Evolutionary conservation across 2,329 filamentous ascomycete genomes (phyloP).

Genomic region (Clonostachys byssicola): DNA sequence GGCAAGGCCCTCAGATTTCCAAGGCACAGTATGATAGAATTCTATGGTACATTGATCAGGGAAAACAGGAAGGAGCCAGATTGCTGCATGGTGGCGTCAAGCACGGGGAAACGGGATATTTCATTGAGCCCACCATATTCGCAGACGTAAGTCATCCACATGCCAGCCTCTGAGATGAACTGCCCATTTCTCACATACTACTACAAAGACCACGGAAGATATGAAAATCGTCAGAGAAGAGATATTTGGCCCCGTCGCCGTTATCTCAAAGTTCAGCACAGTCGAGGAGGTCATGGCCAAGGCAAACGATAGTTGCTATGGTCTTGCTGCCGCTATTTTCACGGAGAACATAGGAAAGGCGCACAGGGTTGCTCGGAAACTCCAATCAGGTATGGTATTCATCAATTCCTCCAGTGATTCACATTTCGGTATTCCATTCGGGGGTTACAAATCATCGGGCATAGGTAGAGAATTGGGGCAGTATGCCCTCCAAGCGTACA

Average conservation of each 20-base stretch:
- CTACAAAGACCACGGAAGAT: no score
- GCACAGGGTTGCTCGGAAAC: conserved; percentile 2
- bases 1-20: conserved; percentile 35
- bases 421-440: conserved; percentile 4
- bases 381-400: conserved; percentile 5
- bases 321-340: conserved; percentile 11
- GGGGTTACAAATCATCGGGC: conserved; percentile 5
- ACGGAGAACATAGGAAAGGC: conserved; percentile 4
- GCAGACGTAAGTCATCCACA: conserved; percentile 11
- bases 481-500: conserved; percentile 4
- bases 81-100: no score
- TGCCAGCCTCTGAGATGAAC: no score
- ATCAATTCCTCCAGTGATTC: conserved; percentile 5
- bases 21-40: conserved; percentile 61
- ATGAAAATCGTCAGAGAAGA: conserved; percentile 37
- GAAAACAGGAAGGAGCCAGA: conserved; percentile 42
- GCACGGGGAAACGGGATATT: conserved; percentile 11
- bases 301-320: conserved; percentile 46
- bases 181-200: no score
- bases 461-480: conserved; percentile 4
- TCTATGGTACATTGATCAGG: conserved; percentile 54
- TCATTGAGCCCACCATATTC: conserved; percentile 14
- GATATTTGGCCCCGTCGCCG: conserved; percentile 46
- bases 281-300: conserved; percentile 39
- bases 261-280: conserved; percentile 38